These are phyloP conservation scores for Globisporangium radiosum DNA, from an alignment of 352 stramenopile genomes.

Conservation along the genomic window DNA sequence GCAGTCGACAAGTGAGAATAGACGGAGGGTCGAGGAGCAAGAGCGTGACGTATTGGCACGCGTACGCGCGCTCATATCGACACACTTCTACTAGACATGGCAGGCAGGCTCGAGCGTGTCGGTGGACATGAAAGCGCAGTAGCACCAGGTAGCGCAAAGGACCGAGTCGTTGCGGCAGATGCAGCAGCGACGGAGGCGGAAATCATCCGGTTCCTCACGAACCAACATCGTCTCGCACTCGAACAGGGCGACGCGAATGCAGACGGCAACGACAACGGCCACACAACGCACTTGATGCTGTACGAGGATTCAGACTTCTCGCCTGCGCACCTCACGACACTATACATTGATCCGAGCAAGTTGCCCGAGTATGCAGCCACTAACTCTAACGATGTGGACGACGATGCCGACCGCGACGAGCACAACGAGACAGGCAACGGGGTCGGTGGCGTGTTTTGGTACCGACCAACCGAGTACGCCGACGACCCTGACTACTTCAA, in stretches of 20 bases:
- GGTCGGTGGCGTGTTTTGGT: slow-evolving; percentile 37
- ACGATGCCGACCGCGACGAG: neutral
- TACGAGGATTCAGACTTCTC: slow-evolving; percentile 65
- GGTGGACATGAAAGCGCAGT: neutral
- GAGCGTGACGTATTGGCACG: no score
- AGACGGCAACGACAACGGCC: neutral
- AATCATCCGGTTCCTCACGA: slow-evolving; percentile 32
- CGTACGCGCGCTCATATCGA: no score
- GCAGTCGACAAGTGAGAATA: no score
- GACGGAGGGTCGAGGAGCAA: no score
- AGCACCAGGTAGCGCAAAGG: neutral
- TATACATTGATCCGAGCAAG: slow-evolving; percentile 55
- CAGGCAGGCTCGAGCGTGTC: slow-evolving; percentile 3
- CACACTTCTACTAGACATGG: neutral
- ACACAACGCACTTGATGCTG: slow-evolving; percentile 6
- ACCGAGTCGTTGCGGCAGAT: neutral
- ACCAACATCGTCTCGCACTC: slow-evolving; percentile 12
- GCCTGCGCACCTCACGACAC: slow-evolving; percentile 26
- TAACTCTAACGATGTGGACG: neutral
- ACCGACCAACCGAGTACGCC: slow-evolving; percentile 65
- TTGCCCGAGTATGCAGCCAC: slow-evolving; percentile 50
- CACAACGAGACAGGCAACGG: slow-evolving; percentile 1
- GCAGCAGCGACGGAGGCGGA: slow-evolving; percentile 25
- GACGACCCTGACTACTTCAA: slow-evolving; percentile 86
- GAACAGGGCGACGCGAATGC: neutral